These are phyloP conservation scores for Fraxinus angustifolia DNA, from an alignment of 305 asterid species.

Conservation along the genomic window DNA sequence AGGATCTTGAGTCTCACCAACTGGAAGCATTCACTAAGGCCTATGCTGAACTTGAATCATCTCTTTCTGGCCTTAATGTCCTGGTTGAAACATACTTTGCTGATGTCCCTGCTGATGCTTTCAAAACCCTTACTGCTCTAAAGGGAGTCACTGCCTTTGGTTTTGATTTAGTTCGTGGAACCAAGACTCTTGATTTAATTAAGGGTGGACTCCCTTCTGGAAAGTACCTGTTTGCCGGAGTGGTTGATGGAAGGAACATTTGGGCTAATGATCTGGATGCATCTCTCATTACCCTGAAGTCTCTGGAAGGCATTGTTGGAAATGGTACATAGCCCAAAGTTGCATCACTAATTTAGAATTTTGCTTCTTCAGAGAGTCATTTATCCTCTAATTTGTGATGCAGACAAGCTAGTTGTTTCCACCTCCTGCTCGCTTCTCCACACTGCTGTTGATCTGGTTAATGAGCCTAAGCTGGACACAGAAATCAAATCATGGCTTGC, in stretches of 20 bases:
- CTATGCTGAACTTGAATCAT: constrained; percentile 35
- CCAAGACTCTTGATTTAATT: constrained; percentile 38
- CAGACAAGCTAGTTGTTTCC: not conserved
- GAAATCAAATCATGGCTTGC: not conserved
- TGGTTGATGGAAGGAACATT: constrained; percentile 48
- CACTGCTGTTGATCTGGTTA: not conserved
- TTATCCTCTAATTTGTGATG: not conserved
- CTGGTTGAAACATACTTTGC: constrained; percentile 44
- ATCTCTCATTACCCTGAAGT: constrained; percentile 31
- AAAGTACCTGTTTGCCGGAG: constrained; percentile 42
- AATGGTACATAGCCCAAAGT: constrained; percentile 26
- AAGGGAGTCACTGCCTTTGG: constrained; percentile 41
- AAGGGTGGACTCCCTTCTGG: constrained; percentile 44
- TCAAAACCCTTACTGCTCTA: constrained; percentile 33
- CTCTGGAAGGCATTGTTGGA: constrained; percentile 43
- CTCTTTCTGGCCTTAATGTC: constrained; percentile 36
- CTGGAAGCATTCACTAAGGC: constrained; percentile 42
- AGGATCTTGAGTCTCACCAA: constrained; percentile 42
- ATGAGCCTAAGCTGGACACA: not conserved
- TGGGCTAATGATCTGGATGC: constrained; percentile 49
- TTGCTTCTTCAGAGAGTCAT: not conserved
- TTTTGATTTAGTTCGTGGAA: constrained; percentile 49
- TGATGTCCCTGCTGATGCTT: constrained; percentile 36
- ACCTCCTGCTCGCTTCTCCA: not conserved
- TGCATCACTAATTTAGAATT: not conserved